Base-by-base conservation (phyloP, 1,284 basidiomycete genomes). In the Ganoderma resinaceum region DNA sequence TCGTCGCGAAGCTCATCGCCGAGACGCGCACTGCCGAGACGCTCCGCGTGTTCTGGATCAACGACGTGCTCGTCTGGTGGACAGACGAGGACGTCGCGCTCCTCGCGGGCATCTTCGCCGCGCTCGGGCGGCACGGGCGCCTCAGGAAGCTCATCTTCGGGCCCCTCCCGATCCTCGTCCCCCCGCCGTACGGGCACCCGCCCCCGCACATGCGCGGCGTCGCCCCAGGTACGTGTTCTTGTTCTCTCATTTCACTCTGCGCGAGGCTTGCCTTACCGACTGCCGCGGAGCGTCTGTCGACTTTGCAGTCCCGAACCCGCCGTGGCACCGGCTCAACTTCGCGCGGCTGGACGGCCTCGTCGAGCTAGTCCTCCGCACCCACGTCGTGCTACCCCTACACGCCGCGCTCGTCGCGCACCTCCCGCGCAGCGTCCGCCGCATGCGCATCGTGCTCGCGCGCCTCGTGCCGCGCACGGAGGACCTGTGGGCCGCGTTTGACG, bases 31-130 rank as follows among this genome's bases (percentile, higher is more conserved):
- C 63, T 7, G 40, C 33, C 2, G 57, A 52, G 42, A 60, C 63
- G 57, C 57, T 65, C 2, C 63, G 57, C 29, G 63, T 60, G 42
- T 58, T 65, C n/a, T 65, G 63, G 63, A 52, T 49, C 63, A 58
- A 65, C 58, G 63, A 65, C 57, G 46, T 14, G 55, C 43, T 60
- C 23, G 16, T 66, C 23, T 59, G 60, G 35, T 66, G 64, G 64
- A 59, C 58, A 20, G 3, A 35, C 0, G 31, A 58, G 33, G 42
- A 43, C 40, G 46, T 61, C 43, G 59, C 20, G 59, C 58, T 61
- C 31, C 46, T 66, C 37, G 64, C 59, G 9, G 29, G 37, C 43
- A 52, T 66, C 37, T 55, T 55, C 59, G 31, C 16, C 1, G 29
- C 37, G 33, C 31, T 60, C 29, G 64, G 58, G 20, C 23, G 46